Base-by-base conservation (phyloP, 352 stramenopile genomes). In the Saprolegnia parasitica region DNA sequence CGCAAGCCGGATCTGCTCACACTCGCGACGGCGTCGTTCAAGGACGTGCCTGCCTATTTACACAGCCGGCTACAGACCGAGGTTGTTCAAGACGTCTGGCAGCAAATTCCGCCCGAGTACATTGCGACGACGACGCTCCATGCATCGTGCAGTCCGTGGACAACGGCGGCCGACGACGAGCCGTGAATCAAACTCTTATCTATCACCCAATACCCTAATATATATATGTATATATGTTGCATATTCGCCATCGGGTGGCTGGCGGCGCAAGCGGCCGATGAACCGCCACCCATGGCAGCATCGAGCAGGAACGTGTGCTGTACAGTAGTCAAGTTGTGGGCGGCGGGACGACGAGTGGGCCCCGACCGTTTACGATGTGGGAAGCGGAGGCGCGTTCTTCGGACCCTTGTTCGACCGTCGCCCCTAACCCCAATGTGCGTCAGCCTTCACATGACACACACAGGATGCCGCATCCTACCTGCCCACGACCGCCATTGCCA, bases 211-310 rank as follows among this genome's bases (percentile, higher is more conserved):
- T 6, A 29, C 24, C n/a, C 47, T 55, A 55, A 55, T 55, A 55
- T 55, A 55, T 55, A 55, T 29, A 55, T 55, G 24, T 29, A 55
- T 29, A 55, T 55, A n/a, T n/a, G n/a, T n/a, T n/a, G n/a, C 47
- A 5, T 5, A 55, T 55, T 5, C 24, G 2, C n/a, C 29, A 35
- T 35, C 29, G 29, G 29, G 29, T 35, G 29, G 29, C 29, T 35
- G 29, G 29, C 29, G 29, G 29, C 29, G 29, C 29, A 35, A 35
- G 29, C 29, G 29, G 29, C 29, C 29, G 29, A 35, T 35, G 2
- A 5, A 55, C 47, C n/a, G 5, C n/a, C 24, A 29, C n/a, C n/a
- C 47, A 55, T 29, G n/a, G 47, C 24, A 55, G 47, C n/a, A 5
- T 29, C 24, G 47, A 5, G n/a, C 24, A 20, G 18, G 46, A 21